Conservation (phyloP, 1,139 yeast genomes). For the Taphrina flavorubra region DNA sequence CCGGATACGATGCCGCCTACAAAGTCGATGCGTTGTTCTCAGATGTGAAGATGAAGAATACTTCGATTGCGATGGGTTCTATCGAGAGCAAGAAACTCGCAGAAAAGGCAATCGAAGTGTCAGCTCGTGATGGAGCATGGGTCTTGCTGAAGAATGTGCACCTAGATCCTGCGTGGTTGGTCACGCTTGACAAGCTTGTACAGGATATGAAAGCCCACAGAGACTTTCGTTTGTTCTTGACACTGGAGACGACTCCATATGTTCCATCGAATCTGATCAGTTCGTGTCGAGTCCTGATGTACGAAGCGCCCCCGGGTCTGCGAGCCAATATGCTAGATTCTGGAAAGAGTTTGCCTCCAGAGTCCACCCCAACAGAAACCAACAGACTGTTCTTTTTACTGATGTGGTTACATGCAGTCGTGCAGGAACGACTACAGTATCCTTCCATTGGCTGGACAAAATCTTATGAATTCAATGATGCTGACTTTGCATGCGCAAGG, state of each 20-base stretch:
- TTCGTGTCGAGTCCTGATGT: conserved; percentile 60
- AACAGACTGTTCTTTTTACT: conserved; percentile 61
- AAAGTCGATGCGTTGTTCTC: conserved; percentile 59
- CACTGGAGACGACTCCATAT: conserved; percentile 59
- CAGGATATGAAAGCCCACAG: conserved; percentile 49
- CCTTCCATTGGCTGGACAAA: conserved; percentile 68
- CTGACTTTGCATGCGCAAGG: conserved; percentile 67
- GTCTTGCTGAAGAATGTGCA: conserved; percentile 78
- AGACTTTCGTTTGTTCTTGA: conserved; percentile 63
- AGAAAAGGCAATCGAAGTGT: conserved; percentile 59
- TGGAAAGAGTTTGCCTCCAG: conserved; percentile 51
- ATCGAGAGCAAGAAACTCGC: conserved; percentile 68
- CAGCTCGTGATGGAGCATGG: conserved; percentile 65
- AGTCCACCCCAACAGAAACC: conserved; percentile 55
- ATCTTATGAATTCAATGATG: conserved; percentile 71
- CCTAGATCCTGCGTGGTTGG: conserved; percentile 69
- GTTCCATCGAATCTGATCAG: conserved; percentile 65
- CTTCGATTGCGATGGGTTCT: conserved; percentile 75
- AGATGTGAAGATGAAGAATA: conserved; percentile 49
- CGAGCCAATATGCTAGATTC: conserved; percentile 56
- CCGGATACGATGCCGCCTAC: conserved; percentile 71
- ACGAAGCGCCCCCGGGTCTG: conserved; percentile 69
- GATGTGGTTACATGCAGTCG: conserved; percentile 71
- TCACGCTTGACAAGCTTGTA: conserved; percentile 59
- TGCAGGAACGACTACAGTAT: conserved; percentile 65